Conservation (phyloP, 1,284 basidiomycete genomes). For the Ceratobasidium sp. region DNA sequence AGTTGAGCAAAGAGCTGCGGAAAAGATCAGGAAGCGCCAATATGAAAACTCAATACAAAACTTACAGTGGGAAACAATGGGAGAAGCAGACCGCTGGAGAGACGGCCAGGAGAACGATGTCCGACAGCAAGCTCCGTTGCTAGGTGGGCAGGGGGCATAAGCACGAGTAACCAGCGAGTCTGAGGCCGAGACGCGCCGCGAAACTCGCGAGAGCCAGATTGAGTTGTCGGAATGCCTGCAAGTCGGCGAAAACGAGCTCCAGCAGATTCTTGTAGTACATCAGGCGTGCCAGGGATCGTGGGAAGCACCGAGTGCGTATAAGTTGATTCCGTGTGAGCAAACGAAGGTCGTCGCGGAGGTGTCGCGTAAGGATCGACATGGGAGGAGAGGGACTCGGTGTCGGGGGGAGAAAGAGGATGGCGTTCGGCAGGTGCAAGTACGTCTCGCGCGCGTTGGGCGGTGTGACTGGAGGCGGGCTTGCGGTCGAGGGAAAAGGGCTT, state of each 20-base stretch:
- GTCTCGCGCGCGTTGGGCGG: not conserved
- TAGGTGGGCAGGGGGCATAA: constrained; percentile 74
- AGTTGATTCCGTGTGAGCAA: constrained; percentile 15
- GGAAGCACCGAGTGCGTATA: constrained; percentile 15
- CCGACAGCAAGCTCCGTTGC: constrained; percentile 72
- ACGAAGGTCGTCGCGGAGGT: constrained; percentile 23
- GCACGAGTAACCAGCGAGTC: constrained; percentile 70
- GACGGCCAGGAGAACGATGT: constrained; percentile 70
- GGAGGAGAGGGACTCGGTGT: constrained; percentile 36
- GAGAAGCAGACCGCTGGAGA: constrained; percentile 79
- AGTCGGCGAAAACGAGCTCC: constrained; percentile 26
- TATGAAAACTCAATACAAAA: constrained; percentile 34
- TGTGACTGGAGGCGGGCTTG: not conserved
- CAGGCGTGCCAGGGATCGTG: constrained; percentile 34
- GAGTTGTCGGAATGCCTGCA: constrained; percentile 15
- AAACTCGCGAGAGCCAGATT: constrained; percentile 29
- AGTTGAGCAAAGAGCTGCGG: constrained; percentile 78
- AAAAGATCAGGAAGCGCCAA: constrained; percentile 32
- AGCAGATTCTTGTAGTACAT: constrained; percentile 17
- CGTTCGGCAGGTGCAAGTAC: constrained; percentile 12
- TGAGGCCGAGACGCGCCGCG: constrained; percentile 30
- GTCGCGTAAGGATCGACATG: constrained; percentile 26
- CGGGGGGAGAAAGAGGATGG: constrained; percentile 35
- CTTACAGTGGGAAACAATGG: constrained; percentile 78
- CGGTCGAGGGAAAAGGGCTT: constrained; percentile 28